These are phyloP conservation scores for Neurospora pannonica DNA, from an alignment of 495 filamentous ascomycete genomes.

Conservation along the genomic window DNA sequence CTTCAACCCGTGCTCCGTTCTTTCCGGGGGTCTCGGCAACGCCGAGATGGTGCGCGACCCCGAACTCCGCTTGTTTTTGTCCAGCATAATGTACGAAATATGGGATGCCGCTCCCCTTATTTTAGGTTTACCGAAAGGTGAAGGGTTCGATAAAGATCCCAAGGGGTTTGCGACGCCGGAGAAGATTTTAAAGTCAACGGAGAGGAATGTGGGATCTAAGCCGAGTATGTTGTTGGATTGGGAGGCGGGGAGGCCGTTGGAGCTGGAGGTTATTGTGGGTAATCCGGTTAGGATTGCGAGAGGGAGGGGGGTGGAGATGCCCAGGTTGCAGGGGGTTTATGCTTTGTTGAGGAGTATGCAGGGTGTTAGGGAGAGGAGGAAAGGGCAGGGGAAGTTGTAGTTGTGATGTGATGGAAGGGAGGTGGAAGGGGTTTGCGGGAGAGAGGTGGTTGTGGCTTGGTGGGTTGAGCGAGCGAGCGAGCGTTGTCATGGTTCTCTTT, in stretches of 20 bases:
- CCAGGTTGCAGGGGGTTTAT: conserved; percentile 44
- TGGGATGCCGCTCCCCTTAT: conserved; percentile 44
- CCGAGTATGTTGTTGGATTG: conserved; percentile 54
- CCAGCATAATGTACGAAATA: conserved; percentile 48
- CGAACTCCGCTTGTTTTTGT: conserved; percentile 39
- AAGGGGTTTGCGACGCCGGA: conserved; percentile 40
- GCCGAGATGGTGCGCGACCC: conserved; percentile 42
- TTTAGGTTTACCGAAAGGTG: conserved; percentile 19
- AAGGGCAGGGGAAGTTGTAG: conserved; percentile 25
- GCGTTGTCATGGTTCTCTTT: neutral
- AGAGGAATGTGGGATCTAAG: conserved; percentile 45
- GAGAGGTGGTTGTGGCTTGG: neutral
- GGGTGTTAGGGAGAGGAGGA: conserved; percentile 27
- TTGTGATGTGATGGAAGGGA: neutral
- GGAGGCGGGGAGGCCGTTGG: conserved; percentile 45
- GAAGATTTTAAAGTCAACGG: conserved; percentile 42
- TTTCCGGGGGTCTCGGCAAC: conserved; percentile 46
- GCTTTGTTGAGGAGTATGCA: conserved; percentile 38
- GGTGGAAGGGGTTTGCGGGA: neutral
- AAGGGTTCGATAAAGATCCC: neutral
- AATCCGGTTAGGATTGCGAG: conserved; percentile 48
- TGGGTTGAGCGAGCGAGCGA: neutral
- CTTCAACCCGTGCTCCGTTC: conserved; percentile 53
- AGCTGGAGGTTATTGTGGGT: conserved; percentile 53
- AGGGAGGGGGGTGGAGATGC: conserved; percentile 41